Evolutionary conservation across 805 yeast species (phyloP).

Genomic region (Nakazawaea sp.): DNA sequence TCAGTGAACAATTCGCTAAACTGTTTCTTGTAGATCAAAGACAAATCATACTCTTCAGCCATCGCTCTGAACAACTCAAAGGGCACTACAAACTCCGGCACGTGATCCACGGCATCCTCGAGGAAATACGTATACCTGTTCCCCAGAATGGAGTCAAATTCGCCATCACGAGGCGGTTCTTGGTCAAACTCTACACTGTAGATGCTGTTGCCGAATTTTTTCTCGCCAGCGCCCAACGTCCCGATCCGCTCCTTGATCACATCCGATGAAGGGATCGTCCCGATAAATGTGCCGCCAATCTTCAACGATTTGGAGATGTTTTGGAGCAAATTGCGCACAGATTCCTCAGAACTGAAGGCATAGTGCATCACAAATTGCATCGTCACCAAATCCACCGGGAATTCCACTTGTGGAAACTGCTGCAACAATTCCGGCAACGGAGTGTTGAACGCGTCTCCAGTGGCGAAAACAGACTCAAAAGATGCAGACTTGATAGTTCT

Average conservation of each 20-base stretch:
- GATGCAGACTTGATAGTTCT: conserved; percentile 42
- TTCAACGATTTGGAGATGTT: conserved; percentile 73
- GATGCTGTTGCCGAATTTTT: conserved; percentile 78
- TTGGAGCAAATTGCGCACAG: conserved; percentile 62
- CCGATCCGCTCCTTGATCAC: conserved; percentile 64
- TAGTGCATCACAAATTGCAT: conserved; percentile 93
- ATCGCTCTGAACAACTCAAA: conserved; percentile 79
- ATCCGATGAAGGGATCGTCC: conserved; percentile 92
- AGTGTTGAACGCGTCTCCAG: conserved; percentile 85
- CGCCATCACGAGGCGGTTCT: conserved; percentile 69
- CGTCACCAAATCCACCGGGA: conserved; percentile 85
- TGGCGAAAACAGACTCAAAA: conserved; percentile 79
- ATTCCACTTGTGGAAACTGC: conserved; percentile 60
- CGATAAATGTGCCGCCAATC: conserved; percentile 83
- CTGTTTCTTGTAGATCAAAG: conserved; percentile 63
- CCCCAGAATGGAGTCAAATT: conserved; percentile 72
- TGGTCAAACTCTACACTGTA: conserved; percentile 79
- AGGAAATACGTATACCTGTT: conserved; percentile 75
- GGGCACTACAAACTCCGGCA: conserved; percentile 95
- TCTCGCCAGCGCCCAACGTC: conserved; percentile 41
- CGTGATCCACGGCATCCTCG: conserved; percentile 92
- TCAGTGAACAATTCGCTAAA: conserved; percentile 78
- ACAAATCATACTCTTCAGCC: conserved; percentile 78
- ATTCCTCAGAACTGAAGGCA: conserved; percentile 82
- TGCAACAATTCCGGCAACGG: conserved; percentile 61